Conservation (phyloP, 2,329 filamentous ascomycete genomes). For the Phaeomoniella chlamydospora region DNA sequence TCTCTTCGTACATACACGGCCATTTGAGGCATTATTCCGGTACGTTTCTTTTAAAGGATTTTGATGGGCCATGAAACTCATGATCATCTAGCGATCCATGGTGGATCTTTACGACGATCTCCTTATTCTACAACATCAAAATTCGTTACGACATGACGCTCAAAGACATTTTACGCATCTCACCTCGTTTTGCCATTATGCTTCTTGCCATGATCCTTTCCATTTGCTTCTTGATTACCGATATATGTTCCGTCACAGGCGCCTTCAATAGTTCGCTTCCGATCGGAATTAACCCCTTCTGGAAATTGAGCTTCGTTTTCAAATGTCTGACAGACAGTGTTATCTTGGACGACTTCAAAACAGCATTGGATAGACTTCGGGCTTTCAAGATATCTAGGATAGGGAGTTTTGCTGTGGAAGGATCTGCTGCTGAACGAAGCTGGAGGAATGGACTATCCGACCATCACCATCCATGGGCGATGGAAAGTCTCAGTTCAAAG, state of each 20-base stretch:
- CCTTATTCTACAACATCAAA: constrained; percentile 43
- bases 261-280: constrained; percentile 25
- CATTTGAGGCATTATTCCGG: constrained; percentile 40
- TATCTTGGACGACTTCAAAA: constrained; percentile 48
- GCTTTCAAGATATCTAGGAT: constrained; percentile 13
- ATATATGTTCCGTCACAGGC: constrained; percentile 44
- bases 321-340: constrained; percentile 47
- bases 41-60: constrained; percentile 8
- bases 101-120: constrained; percentile 43
- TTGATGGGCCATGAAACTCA: background rate
- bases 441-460: background rate
- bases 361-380: constrained; percentile 21
- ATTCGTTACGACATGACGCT: constrained; percentile 42
- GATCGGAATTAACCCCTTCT: constrained; percentile 51
- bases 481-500: background rate
- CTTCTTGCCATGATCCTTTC: constrained; percentile 45
- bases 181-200: constrained; percentile 50
- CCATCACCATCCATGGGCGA: background rate
- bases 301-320: constrained; percentile 43
- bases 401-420: constrained; percentile 12
- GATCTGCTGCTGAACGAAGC: background rate
- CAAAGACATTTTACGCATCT: constrained; percentile 42
- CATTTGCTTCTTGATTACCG: constrained; percentile 45
- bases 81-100: constrained; percentile 34
- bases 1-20: constrained; percentile 34